A percentile compares a stretch with the other conserved stretches of the same genome.
phyloP scores from a whole-genome alignment of 1,284 basidiomycete species.

The Fomitopsis schrenkii region DNA sequence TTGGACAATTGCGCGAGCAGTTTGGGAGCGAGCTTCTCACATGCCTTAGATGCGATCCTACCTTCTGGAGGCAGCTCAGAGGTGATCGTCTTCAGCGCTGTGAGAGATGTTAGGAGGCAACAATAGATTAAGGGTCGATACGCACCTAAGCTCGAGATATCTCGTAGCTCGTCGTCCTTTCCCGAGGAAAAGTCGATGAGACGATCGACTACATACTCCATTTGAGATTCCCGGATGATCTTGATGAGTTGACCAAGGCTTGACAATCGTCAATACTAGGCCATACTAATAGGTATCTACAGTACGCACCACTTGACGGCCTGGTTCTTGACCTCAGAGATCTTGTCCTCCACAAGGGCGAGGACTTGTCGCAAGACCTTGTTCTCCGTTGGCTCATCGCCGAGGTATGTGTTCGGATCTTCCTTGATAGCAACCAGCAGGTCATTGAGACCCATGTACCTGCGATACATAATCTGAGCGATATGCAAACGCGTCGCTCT shows the following conservation, averaged over 20 bases:
- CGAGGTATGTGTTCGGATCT: conserved; percentile 63
- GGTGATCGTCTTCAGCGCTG: conserved; percentile 93
- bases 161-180: conserved; percentile 86
- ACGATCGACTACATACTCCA: conserved; percentile 84
- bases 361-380: conserved; percentile 81
- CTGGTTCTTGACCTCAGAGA: conserved; percentile 97
- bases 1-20: conserved; percentile 74
- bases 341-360: conserved; percentile 85
- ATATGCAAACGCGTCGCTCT: background rate
- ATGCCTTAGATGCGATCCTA: conserved; percentile 75
- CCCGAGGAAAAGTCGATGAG: conserved; percentile 82
- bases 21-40: conserved; percentile 83
- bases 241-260: conserved; percentile 86
- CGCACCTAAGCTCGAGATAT: conserved; percentile 90
- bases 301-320: conserved; percentile 84
- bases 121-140: conserved; percentile 1
- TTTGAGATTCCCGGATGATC: conserved; percentile 77
- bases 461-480: conserved; percentile 26
- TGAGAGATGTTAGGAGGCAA: background rate
- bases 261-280: conserved; percentile 2
- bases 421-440: conserved; percentile 82
- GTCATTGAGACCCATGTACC: conserved; percentile 95
- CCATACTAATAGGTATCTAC: background rate
- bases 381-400: conserved; percentile 81
- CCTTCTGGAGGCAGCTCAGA: conserved; percentile 82